Evolutionary conservation across 225 moss, liverwort and hornwort genomes (phyloP), one percentile per base, ranked within the genome.

Genomic region (Lunularia cruciata): DNA sequence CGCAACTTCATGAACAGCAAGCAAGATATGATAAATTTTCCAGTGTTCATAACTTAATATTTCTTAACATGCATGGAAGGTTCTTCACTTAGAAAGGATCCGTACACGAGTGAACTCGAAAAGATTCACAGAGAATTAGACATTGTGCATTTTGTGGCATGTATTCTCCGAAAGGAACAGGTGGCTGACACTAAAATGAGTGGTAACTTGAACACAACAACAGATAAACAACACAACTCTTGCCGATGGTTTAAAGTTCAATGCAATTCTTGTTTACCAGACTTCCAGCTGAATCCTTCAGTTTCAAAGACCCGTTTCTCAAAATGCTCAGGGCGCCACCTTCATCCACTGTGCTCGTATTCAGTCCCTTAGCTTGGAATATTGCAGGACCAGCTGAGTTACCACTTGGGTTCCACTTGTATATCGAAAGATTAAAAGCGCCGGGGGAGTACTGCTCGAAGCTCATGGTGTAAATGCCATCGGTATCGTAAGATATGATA

Each of bases 401-500:
- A n/a, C n/a, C 49, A n/a, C 49, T 51, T 14, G 49, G 49, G 20
- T 51, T 51, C 49, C 49, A 51, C 9, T 4, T 51, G 20, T 51
- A 51, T 8, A 51, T 51, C 9, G 49, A 51, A 8, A 51, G 49
- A 22, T 51, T 8, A 19, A 51, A 51, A 19, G 9, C 5, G 13
- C 49, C 49, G 19, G 49, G 12, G 20, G 49, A 12, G 49, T 4
- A 14, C 49, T 51, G 49, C 49, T 51, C 49, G 49, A 51, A 51
- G 20, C 49, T 19, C 12, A 51, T 4, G 20, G 49, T 19, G 49
- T 51, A 51, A 19, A 51, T 8, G 49, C 49, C 49, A 19, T 51
- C 49, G 13, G 49, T 51, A n/a, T 51, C 49, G 49, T 8, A 51
- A n/a, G 49, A 51, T 8, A 51, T 51, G 49, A 51, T 51, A n/a